Evolutionary conservation across 495 filamentous ascomycete species (phyloP), one percentile per base, ranked within the genome.

Genomic region (Annulohypoxylon maeteangense): DNA sequence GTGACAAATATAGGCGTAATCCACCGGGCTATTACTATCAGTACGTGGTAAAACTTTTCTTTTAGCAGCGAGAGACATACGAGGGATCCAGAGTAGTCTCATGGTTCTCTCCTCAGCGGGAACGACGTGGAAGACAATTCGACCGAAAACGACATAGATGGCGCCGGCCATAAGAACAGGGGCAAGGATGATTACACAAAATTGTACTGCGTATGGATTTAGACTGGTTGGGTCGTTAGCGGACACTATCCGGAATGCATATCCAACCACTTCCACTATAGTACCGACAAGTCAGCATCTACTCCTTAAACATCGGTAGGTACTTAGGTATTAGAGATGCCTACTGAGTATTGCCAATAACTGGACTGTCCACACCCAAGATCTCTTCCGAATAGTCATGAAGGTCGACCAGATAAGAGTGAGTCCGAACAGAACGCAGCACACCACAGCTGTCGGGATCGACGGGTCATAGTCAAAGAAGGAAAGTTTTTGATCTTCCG

Each of bases 361-460:
- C 76, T 84, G 83, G 3, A 83, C 67, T 2, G 78, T 64, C 82
- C 84, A 87, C 2, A 83, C 76, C 80, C 82, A 83, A 8, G 80
- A 67, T 62, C 76, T 78, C 61, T 80, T 80, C 29, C 78, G 70
- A 51, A 86, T 62, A 56, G 77, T 84, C 71, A 83, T 80, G 7
- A 81, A 64, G 1, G 76, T 42, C 0, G 83, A 82, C 40, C 76
- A 74, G 7, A 82, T 4, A 31, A 83, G 79, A 16, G 71, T 64
- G 14, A 80, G 5, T 6, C 70, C 60, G 57, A 76, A 81, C 10
- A 82, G 70, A 23, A 62, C 74, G n/a, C 70, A 60, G 45, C 55
- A 62, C 11, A 81, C 70, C 23, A 58, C 71, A 1, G 80, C 79
- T 38, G 75, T 75, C 22, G 70, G 54, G 29, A 66, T 20, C 6